Evolutionary conservation across 495 filamentous ascomycete species (phyloP), one percentile per base, ranked within the genome.

Genomic region (Neurospora sublineolata): DNA sequence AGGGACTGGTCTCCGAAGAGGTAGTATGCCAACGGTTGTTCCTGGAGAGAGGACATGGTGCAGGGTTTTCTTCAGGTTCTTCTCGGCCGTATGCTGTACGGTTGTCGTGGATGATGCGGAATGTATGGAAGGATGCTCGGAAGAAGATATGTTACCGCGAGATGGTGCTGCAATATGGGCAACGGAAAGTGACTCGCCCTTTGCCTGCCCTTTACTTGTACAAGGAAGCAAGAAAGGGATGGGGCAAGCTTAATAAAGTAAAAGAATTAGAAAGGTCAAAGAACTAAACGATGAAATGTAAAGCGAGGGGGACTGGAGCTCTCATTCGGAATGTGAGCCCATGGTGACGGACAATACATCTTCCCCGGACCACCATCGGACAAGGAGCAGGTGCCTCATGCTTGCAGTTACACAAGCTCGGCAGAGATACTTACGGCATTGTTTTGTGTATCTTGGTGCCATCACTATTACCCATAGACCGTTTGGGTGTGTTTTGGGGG

Each of bases 1-100:
- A 89, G 84, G 37, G 91, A 93, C 83, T 93, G 91, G 80, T 95
- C 92, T 83, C 92, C 92, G 79, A 94, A 93, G 75, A 91, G 82
- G 76, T 85, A 80, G 76, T 83, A 85, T 41, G 80, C 81, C 77
- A 83, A 77, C 76, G 10, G 12, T 6, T 64, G 52, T 18, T 64
- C 52, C 27, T 36, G 12, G 14, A 64, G 1, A 30, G 52, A 36
- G 6, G 27, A 64, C 52, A 64, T 64, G 12, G 30, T 64, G 52
- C 27, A 3, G 11, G 52, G 12, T 27, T 4, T 58, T 64, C 27
- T 18, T 33, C 27, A 64, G 12, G 27, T 64, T 60, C 14, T 64
- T 64, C 14, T 64, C 27, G 23, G 52, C 14, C 52, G 52, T 18
- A 16, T 33, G 52, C 14, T 33, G 14, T 33, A 33, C 16, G 14